Evolutionary conservation across 352 stramenopile genomes (phyloP).

Genomic region (Phytophthora fragariaefolia): DNA sequence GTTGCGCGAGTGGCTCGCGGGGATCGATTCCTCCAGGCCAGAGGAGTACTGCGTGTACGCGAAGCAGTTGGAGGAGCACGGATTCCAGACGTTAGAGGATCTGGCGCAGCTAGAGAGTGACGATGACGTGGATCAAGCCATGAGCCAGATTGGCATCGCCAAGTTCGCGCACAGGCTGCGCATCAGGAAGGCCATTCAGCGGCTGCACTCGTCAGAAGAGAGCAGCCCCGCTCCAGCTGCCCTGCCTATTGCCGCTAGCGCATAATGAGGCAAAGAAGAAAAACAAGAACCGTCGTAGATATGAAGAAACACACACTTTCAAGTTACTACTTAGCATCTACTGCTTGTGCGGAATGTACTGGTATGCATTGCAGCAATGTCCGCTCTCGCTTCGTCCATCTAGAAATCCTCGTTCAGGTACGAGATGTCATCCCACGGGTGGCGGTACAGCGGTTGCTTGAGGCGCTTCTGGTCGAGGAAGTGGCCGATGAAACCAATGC

Average conservation of each 20-base stretch:
- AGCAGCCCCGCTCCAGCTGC: conserved; percentile 20
- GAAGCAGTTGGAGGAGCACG: conserved; percentile 65
- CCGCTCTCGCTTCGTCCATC: conserved; percentile 19
- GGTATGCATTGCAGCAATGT: conserved; percentile 21
- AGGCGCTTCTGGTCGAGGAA: conserved; percentile 98
- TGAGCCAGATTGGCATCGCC: conserved; percentile 77
- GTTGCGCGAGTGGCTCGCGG: conserved; percentile 62
- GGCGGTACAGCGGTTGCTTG: conserved; percentile 97
- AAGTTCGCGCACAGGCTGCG: conserved; percentile 79
- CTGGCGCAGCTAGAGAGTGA: conserved; percentile 65
- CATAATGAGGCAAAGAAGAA: conserved; percentile 29
- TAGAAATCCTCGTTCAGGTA: conserved; percentile 92
- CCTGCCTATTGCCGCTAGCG: conserved; percentile 40
- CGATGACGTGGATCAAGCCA: conserved; percentile 72
- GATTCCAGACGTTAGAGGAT: conserved; percentile 63
- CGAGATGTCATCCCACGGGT: conserved; percentile 98
- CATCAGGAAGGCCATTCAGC: conserved; percentile 74
- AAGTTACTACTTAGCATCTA: conserved; percentile 46
- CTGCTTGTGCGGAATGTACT: conserved; percentile 27
- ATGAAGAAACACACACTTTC: conserved; percentile 36
- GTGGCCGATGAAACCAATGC: conserved; percentile 95
- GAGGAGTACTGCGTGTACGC: conserved; percentile 70
- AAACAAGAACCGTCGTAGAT: conserved; percentile 11
- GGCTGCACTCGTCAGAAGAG: conserved; percentile 38
- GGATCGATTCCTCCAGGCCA: conserved; percentile 51